Evolutionary conservation across 306 rosid species (phyloP).

Genomic region (Vigna hirtella): DNA sequence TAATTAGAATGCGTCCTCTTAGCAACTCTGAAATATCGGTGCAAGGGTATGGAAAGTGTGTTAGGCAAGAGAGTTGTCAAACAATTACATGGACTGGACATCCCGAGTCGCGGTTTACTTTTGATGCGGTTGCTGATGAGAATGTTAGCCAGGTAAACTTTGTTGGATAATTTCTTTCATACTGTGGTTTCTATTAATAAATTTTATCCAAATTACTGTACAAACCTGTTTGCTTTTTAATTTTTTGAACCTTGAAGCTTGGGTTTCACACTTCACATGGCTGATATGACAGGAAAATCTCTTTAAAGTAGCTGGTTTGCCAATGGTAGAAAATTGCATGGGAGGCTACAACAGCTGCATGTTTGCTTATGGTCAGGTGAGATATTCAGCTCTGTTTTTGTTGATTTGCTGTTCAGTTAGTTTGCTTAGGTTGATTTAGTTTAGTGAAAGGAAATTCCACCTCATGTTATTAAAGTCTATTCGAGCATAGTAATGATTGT

Average conservation of each 20-base stretch:
- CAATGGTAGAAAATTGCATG: constrained; percentile 97
- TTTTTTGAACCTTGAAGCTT: constrained; percentile 16
- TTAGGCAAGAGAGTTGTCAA: constrained; percentile 85
- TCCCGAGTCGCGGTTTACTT: constrained; percentile 93
- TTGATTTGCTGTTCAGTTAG: constrained; percentile 32
- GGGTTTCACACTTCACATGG: constrained; percentile 33
- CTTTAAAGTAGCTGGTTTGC: constrained; percentile 93
- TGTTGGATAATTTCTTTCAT: constrained; percentile 8
- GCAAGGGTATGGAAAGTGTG: constrained; percentile 86
- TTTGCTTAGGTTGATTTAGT: constrained; percentile 14
- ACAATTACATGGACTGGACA: constrained; percentile 90
- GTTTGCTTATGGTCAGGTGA: constrained; percentile 99
- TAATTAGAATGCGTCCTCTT: constrained; percentile 93
- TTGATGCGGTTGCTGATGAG: constrained; percentile 97
- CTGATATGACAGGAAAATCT: constrained; percentile 75
- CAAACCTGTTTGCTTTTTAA: neutral
- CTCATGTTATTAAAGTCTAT: neutral
- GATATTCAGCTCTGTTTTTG: constrained; percentile 43
- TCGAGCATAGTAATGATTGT: constrained; percentile 19
- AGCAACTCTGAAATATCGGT: constrained; percentile 78
- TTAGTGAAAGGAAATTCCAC: neutral
- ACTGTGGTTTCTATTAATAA: neutral
- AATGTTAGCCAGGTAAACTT: constrained; percentile 81
- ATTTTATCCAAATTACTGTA: neutral
- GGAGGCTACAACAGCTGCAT: constrained; percentile 98